Base-by-base conservation (phyloP, 768 basidiomycete genomes). In the Lyophyllum shimeji region DNA sequence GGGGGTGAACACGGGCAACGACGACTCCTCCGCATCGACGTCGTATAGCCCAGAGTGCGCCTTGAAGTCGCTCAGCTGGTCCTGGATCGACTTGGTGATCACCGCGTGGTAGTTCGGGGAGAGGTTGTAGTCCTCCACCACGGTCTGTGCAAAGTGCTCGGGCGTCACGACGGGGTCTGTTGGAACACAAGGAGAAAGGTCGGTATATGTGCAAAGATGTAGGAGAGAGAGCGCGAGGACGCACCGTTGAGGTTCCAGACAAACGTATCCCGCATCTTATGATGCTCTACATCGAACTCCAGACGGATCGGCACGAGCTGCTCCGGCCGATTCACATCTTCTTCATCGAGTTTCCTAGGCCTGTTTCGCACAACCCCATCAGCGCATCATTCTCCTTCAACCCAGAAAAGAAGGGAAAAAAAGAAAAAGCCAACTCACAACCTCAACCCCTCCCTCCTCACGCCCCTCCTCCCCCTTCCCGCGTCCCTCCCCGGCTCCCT, bases 241-340 rank as follows among this genome's bases (percentile, higher is more conserved):
- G n/a, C 53, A 97, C 95, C 96, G 60, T 90, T 89, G 44, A 95
- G 71, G 65, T 99, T 97, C 97, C 96, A 99, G 44, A 97, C 83
- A 72, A 98, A 98, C 0, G 96, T 94, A 68, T 99, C 97, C 24
- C 94, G 84, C 79, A 98, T 87, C 73, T 89, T 91, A 67, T 91
- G 87, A 65, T 92, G 90, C 54, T 98, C 97, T 46, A 95, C 88
- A 63, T 99, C 97, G 64, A 98, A 87, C 69, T 99, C 97, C 50
- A 99, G 77, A n/a, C 97, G 85, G 39, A 99, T 89, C 2, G 97
- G 97, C 3, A 98, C 88, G 24, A 99, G 87, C 63, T 85, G 80
- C 66, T 99, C 97, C 12, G 82, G 79, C 24, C 80, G 76, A 60
- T 84, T 79, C 5, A 82, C 82, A 31, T 86, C 79, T 50, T 83